Base-by-base conservation (phyloP, 768 basidiomycete genomes). In the Lenzites betulinus region DNA sequence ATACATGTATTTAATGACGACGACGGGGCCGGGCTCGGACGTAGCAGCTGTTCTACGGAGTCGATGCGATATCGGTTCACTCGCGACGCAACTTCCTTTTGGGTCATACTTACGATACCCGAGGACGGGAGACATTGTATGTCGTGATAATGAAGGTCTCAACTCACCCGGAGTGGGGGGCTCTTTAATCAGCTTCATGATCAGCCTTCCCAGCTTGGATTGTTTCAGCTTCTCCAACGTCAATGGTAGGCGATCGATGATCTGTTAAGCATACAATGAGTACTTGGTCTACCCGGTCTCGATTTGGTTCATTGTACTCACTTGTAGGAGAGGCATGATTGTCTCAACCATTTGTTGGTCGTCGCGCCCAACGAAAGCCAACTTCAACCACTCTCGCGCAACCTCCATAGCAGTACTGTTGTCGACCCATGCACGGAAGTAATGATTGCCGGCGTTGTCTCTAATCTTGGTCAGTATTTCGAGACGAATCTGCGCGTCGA, bases 351-450 rank as follows among this genome's bases (percentile, higher is more conserved):
- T 71, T 62, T 80, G 75, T 56, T 70, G 76, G 58, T 87, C 85
- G 57, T 71, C 77, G 61, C 83, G 84, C 48, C 79, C 82, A 28
- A 80, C 78, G 58, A 84, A 82, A 23, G 83, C 89, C 1, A 87
- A 79, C 75, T 87, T 90, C 60, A 94, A 75, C 92, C 92, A 94
- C 65, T 90, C 89, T 50, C 89, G 82, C 43, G 89, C 84, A 36
- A 93, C 80, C 60, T 90, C 89, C 77, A 93, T 86, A 18, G 90
- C 92, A 39, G 74, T 72, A 44, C 69, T n/a, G 70, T 90, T 92
- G 71, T 92, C 91, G 16, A 85, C 82, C 91, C 92, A 93, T 5
- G 90, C 91, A 43, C 90, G 85, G 71, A 90, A 93, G 69, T 93
- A 94, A 67, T 91, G 89, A 69, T 92, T 91, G 42, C 86, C 89